Conservation (phyloP, 2,329 filamentous ascomycete species). For the Tolypocladium paradoxum region DNA sequence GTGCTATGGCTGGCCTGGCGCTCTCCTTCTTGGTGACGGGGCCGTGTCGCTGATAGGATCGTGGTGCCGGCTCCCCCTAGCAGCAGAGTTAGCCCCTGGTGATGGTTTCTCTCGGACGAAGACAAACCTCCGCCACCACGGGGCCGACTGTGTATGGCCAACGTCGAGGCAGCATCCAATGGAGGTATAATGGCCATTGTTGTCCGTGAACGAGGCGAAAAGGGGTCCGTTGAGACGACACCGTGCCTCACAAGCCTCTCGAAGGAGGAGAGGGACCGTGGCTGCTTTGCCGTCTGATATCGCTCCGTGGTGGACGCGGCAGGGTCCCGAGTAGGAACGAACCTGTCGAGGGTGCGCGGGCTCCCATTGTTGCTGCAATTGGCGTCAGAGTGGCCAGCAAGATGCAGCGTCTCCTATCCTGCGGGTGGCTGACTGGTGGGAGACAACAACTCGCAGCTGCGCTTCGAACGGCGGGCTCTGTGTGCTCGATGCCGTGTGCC, state of each 20-base stretch:
- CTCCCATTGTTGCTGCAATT: constrained; percentile 2
- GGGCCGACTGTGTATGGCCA: not conserved
- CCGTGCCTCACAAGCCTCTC: constrained; percentile 35
- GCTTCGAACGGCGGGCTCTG: not conserved
- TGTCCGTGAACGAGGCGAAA: constrained; percentile 11
- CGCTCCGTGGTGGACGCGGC: constrained; percentile 27
- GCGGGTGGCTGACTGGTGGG: not conserved
- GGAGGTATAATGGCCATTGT: not conserved
- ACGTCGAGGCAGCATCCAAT: not conserved
- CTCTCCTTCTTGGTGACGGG: constrained; percentile 6
- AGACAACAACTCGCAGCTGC: not conserved
- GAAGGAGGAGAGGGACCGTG: constrained; percentile 27
- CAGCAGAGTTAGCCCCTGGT: not conserved
- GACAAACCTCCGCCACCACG: not conserved
- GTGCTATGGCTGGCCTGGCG: constrained; percentile 54
- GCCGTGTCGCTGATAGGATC: not conserved
- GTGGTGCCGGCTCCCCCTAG: not conserved
- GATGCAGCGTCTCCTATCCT: not conserved
- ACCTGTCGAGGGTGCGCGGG: constrained; percentile 32
- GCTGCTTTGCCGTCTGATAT: constrained; percentile 33
- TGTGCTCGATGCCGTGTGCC: not conserved
- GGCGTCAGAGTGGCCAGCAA: not conserved
- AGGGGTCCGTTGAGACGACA: constrained; percentile 12
- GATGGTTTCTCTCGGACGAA: not conserved
- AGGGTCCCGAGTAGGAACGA: constrained; percentile 33